Evolutionary conservation across 2,329 filamentous ascomycete species (phyloP), one percentile per base, ranked within the genome.

Genomic region (Fusarium multiceps): DNA sequence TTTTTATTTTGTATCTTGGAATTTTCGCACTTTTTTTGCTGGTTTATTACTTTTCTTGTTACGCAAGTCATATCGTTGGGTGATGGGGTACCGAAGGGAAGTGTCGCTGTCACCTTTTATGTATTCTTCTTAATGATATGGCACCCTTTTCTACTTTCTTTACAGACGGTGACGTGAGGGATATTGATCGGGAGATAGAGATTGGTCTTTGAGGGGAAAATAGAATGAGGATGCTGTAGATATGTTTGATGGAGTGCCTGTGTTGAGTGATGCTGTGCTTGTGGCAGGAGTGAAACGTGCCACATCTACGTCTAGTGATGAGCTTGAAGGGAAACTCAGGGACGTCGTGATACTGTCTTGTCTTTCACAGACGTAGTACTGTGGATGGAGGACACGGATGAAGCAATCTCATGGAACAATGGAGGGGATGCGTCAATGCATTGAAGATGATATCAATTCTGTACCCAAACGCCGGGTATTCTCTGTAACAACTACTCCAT

Each of bases 81-180:
- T 61, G 55, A 61, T 37, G 40, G 60, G 48, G 28, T 49, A 28
- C 43, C 28, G 21, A 21, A 27, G 20, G 54, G 25, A 13, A 49
- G 23, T 55, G 49, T 34, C n/a, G 13, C 42, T 16, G 27, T 20
- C 13, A 20, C 21, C 9, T 57, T 64, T 65, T 51, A 55, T 60
- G 30, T 64, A 53, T 45, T 40, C 27, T 62, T 74, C 50, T 60
- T 74, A 72, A 74, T 74, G 67, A 56, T 54, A 74, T 62, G 72
- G 54, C 62, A 55, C 32, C 58, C 53, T 66, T 70, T 66, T 58
- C 54, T 34, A 45, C 41, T 73, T 70, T 59, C 46, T 55, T 48
- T 37, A 42, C 12, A 30, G 49, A 51, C 13, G 42, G n/a, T 20
- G 47, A 49, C 48, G 30, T 41, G 48, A 32, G 13, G 28, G 12